These are phyloP conservation scores for Colletotrichum filicis DNA, from an alignment of 2,329 filamentous ascomycete species.

Conservation along the genomic window DNA sequence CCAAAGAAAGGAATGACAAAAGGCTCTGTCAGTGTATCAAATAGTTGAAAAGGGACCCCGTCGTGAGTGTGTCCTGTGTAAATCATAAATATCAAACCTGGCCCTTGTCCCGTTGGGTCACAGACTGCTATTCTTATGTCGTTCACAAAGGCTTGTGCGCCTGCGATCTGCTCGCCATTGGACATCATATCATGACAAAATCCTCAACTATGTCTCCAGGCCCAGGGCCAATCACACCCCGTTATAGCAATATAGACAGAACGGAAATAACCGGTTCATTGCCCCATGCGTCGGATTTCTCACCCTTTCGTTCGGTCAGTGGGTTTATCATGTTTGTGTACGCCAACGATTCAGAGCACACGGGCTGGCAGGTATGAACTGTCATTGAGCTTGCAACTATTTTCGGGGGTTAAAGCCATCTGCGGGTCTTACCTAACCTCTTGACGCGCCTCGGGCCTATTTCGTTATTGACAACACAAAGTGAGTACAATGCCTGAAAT, in stretches of 20 bases:
- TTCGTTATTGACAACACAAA: not conserved
- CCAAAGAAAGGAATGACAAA: not conserved
- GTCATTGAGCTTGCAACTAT: not conserved
- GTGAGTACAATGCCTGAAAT: not conserved
- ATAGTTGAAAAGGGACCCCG: not conserved
- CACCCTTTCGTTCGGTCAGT: not conserved
- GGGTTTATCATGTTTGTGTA: not conserved
- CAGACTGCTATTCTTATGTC: not conserved
- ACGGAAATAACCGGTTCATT: not conserved
- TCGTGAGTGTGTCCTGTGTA: not conserved
- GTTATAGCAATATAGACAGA: not conserved
- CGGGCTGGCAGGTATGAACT: not conserved
- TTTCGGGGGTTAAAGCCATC: no score
- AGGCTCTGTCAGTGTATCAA: slow-evolving; percentile 16
- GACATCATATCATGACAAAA: not conserved
- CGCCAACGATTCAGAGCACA: not conserved
- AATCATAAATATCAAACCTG: not conserved
- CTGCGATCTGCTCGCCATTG: not conserved
- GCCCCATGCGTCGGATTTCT: not conserved
- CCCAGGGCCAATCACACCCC: not conserved
- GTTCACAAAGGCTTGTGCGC: not conserved
- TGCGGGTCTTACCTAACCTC: not conserved
- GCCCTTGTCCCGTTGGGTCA: not conserved
- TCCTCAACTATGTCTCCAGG: no score
- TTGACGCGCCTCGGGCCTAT: no score